Evolutionary conservation across 2,329 filamentous ascomycete genomes (phyloP).

Genomic region (Exophiala calicioides): DNA sequence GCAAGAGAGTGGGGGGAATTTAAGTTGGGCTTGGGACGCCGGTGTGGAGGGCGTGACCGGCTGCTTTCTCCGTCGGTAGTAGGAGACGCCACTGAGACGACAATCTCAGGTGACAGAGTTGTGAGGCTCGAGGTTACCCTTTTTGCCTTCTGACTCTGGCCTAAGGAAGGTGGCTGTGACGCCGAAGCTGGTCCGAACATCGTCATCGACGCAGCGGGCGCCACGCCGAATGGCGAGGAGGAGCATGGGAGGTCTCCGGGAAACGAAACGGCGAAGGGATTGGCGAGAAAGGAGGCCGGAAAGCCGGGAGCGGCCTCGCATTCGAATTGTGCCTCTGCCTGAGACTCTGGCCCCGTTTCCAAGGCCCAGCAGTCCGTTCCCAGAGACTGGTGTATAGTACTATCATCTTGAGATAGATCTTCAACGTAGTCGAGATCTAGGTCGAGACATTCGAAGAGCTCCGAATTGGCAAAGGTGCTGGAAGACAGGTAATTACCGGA

Average conservation of each 20-base stretch:
- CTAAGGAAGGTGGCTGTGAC: neutral
- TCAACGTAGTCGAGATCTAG: constrained; percentile 6
- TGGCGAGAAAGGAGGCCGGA: constrained; percentile 27
- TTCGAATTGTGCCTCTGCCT: no score
- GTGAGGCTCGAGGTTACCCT: no score
- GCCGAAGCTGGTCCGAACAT: neutral
- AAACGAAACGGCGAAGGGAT: constrained; percentile 30
- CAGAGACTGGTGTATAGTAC: neutral
- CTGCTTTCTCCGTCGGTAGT: no score
- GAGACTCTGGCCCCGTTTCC: neutral
- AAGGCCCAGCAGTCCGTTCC: neutral
- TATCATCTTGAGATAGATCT: neutral
- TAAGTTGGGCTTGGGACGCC: no score
- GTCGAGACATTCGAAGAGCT: neutral
- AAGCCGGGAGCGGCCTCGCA: constrained; percentile 10
- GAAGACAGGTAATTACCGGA: neutral
- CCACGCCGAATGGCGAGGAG: neutral
- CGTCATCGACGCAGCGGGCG: neutral
- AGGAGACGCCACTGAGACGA: no score
- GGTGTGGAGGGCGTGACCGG: no score
- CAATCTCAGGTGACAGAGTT: neutral
- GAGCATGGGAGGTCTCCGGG: constrained; percentile 27
- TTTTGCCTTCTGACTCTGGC: no score
- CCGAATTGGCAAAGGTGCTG: no score
- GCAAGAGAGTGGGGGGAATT: no score